Percentiles rank a stretch among this genome's conserved stretches.
Conservation (phyloP, 768 basidiomycete species). For the Pulveroboletus sp. region DNA sequence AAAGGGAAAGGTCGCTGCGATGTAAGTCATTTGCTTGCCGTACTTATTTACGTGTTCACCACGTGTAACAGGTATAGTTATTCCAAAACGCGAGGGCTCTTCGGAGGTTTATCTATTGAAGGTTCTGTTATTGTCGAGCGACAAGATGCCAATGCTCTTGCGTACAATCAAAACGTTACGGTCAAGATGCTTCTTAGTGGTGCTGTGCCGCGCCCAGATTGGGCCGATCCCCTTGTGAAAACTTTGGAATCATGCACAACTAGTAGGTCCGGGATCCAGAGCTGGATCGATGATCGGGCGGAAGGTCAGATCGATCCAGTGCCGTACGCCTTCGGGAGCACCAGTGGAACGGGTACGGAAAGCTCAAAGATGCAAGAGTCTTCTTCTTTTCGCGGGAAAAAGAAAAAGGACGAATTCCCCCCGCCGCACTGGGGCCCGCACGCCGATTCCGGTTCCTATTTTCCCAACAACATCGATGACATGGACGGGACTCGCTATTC, state of each 20-base stretch:
- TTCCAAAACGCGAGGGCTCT: constrained; percentile 89
- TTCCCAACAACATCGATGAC: constrained; percentile 32
- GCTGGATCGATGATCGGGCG: constrained; percentile 62
- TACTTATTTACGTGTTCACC: not conserved
- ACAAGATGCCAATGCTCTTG: constrained; percentile 86
- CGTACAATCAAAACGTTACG: constrained; percentile 73
- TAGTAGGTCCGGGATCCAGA: constrained; percentile 61
- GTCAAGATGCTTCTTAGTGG: constrained; percentile 82
- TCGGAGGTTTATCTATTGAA: constrained; percentile 87
- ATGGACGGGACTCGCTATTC: constrained; percentile 19
- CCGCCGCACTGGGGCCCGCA: constrained; percentile 60
- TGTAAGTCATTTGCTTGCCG: constrained; percentile 46
- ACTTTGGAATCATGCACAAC: constrained; percentile 72
- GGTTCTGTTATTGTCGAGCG: constrained; percentile 92
- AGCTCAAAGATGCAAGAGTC: constrained; percentile 38
- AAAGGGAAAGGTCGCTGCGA: constrained; percentile 86
- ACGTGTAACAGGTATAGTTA: constrained; percentile 69
- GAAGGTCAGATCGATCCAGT: constrained; percentile 31
- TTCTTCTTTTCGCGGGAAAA: constrained; percentile 34
- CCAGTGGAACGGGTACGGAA: constrained; percentile 5
- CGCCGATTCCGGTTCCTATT: constrained; percentile 55
- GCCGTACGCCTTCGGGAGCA: constrained; percentile 54
- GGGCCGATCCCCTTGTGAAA: constrained; percentile 73
- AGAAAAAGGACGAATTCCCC: constrained; percentile 59
- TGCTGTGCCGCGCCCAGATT: constrained; percentile 65